Percentiles rank a stretch among this genome's conserved stretches.
These are phyloP conservation scores for Ascochyta fabae DNA, from an alignment of 2,329 filamentous ascomycete species.

Conservation along the genomic window DNA sequence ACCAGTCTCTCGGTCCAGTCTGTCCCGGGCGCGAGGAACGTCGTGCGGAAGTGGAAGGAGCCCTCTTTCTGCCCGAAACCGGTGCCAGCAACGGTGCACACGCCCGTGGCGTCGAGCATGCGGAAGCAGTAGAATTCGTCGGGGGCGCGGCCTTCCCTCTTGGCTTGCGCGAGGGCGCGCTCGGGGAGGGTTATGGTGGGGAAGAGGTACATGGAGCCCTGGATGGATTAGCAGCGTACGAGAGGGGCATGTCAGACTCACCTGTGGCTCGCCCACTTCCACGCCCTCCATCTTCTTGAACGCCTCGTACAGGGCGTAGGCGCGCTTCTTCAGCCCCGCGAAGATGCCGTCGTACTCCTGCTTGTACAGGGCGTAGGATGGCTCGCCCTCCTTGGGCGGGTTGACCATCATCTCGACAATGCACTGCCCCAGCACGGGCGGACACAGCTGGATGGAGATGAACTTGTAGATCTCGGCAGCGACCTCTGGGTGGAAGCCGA, in stretches of 20 bases:
- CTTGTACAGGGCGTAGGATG: conserved; percentile 82
- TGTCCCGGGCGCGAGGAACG: conserved; percentile 93
- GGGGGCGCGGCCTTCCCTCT: conserved; percentile 72
- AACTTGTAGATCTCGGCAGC: conserved; percentile 98
- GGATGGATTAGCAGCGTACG: conserved; percentile 6
- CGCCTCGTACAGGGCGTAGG: conserved; percentile 83
- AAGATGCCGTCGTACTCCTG: conserved; percentile 86
- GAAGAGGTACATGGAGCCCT: conserved; percentile 99
- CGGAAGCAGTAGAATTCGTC: conserved; percentile 96
- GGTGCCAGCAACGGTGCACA: conserved; percentile 90
- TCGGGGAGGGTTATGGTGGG: conserved; percentile 82
- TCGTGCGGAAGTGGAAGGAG: conserved; percentile 93
- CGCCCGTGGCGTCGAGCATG: conserved; percentile 89
- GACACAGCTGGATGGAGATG: conserved; percentile 94
- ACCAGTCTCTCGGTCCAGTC: conserved; percentile 89
- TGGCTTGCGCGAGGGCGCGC: conserved; percentile 78
- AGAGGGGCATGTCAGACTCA: conserved; percentile 44
- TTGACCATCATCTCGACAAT: conserved; percentile 98
- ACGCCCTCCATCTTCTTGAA: conserved; percentile 97
- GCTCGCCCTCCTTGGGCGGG: conserved; percentile 82
- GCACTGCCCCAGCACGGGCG: conserved; percentile 94
- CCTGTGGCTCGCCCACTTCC: conserved; percentile 80
- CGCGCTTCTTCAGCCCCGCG: conserved; percentile 77
- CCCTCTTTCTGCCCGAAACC: conserved; percentile 95
- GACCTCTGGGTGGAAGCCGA: conserved; percentile 84